A percentile compares a stretch with the other conserved stretches of the same genome.
phyloP scores from a whole-genome alignment of 2,329 filamentous ascomycete genomes.

The Colletotrichum gloeosporioides region DNA sequence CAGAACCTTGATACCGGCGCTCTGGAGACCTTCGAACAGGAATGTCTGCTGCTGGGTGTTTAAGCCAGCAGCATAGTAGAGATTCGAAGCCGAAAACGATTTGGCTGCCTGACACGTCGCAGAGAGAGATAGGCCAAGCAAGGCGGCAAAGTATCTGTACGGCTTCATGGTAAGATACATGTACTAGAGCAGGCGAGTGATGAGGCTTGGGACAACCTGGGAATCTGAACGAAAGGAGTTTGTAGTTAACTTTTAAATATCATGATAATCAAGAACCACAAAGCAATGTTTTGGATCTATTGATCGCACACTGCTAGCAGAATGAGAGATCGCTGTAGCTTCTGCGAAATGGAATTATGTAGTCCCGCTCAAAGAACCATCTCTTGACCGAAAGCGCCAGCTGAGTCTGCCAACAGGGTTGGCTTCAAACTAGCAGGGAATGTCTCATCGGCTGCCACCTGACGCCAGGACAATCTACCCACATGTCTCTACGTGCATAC shows the following conservation, averaged over 20 bases:
- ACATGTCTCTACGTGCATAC: not conserved
- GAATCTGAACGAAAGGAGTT: not conserved
- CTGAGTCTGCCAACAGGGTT: not conserved
- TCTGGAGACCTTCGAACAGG: slow-evolving; percentile 25
- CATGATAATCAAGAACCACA: not conserved
- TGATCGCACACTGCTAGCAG: not conserved
- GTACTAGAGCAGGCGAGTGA: not conserved
- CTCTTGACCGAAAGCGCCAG: not conserved
- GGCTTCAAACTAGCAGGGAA: not conserved
- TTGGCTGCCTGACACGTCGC: not conserved
- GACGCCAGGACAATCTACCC: not conserved
- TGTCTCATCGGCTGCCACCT: not conserved
- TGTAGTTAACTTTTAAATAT: not conserved
- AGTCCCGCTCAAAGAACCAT: not conserved
- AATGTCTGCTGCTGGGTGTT: slow-evolving; percentile 21
- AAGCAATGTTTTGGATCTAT: not conserved
- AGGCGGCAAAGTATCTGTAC: not conserved
- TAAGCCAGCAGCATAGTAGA: slow-evolving; percentile 31
- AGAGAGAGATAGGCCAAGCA: not conserved
- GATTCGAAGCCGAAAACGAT: slow-evolving; percentile 28
- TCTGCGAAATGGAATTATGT: not conserved
- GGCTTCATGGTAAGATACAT: not conserved
- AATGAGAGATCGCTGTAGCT: not conserved
- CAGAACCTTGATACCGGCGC: not conserved
- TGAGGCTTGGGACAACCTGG: not conserved